Conservation (phyloP, 352 stramenopile species). For the Phytophthora sojae region DNA sequence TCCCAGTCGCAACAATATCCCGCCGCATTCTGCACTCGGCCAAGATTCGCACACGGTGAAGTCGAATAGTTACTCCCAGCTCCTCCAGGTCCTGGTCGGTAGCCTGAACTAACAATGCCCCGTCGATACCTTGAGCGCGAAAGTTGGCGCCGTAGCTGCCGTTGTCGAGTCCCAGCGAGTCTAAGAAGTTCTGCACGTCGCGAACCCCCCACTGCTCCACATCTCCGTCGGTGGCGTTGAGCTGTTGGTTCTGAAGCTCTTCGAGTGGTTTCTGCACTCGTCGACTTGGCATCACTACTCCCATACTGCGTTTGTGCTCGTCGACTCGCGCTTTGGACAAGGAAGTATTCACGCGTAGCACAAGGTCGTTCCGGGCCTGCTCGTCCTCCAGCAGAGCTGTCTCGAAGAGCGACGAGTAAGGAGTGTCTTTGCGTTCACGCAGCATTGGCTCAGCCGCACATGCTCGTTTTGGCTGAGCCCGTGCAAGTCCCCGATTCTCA, state of each 20-base stretch:
- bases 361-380: slow-evolving; percentile 60
- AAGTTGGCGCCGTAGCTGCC: slow-evolving; percentile 55
- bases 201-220: slow-evolving; percentile 47
- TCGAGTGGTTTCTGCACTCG: slow-evolving; percentile 7
- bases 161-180: slow-evolving; percentile 53
- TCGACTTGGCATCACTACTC: slow-evolving; percentile 5
- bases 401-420: slow-evolving; percentile 38
- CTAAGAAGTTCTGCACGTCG: slow-evolving; percentile 62
- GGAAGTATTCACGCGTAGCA: slow-evolving; percentile 44
- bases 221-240: slow-evolving; percentile 1
- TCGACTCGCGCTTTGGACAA: slow-evolving; percentile 21
- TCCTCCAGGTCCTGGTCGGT: slow-evolving; percentile 71
- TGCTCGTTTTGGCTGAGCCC: slow-evolving; percentile 1
- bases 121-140: slow-evolving; percentile 66
- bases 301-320: slow-evolving; percentile 10
- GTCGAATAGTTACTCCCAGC: slow-evolving; percentile 65
- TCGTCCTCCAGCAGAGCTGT: slow-evolving; percentile 59
- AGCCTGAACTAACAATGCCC: slow-evolving; percentile 58
- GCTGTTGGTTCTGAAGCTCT: slow-evolving; percentile 12
- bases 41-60: slow-evolving; percentile 82
- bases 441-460: background rate
- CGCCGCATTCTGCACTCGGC: slow-evolving; percentile 20
- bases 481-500: slow-evolving; percentile 1
- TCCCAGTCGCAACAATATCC: background rate
- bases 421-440: slow-evolving; percentile 22